phyloP scores from a whole-genome alignment of 2,329 filamentous ascomycete species.

The Ascochyta fabae region DNA sequence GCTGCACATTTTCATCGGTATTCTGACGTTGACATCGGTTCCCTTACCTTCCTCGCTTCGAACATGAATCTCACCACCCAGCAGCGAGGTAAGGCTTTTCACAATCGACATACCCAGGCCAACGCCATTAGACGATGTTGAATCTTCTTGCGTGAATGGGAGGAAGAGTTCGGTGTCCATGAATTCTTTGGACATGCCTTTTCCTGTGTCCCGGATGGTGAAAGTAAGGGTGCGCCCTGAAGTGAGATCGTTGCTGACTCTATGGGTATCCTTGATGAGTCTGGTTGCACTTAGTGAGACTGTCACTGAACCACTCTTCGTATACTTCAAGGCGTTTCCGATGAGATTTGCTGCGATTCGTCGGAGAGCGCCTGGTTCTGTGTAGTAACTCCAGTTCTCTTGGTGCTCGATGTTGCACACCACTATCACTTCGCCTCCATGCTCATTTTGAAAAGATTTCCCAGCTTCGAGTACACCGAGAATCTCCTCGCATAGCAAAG shows the following conservation, averaged over 20 bases:
- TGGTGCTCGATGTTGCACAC: slow-evolving; percentile 4
- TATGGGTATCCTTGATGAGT: neutral
- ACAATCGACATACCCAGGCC: slow-evolving; percentile 34
- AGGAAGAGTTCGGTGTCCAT: slow-evolving; percentile 23
- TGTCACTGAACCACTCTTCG: slow-evolving; percentile 14
- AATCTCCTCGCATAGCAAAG: slow-evolving; percentile 10
- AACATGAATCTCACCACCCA: slow-evolving; percentile 26
- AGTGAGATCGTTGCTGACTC: slow-evolving; percentile 1
- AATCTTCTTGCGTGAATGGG: slow-evolving; percentile 31
- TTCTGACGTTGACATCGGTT: slow-evolving; percentile 5
- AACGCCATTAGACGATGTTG: slow-evolving; percentile 21
- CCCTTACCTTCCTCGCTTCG: slow-evolving; percentile 5
- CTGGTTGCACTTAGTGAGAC: neutral
- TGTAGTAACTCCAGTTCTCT: slow-evolving; percentile 14
- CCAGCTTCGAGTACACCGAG: slow-evolving; percentile 9
- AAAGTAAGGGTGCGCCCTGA: slow-evolving; percentile 31
- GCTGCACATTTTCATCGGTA: slow-evolving; percentile 4
- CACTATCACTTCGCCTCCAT: neutral
- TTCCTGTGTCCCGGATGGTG: slow-evolving; percentile 27
- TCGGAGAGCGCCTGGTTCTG: slow-evolving; percentile 17
- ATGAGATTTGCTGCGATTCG: slow-evolving; percentile 31
- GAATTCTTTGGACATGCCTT: slow-evolving; percentile 28
- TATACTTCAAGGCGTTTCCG: slow-evolving; percentile 33
- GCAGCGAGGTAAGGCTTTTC: slow-evolving; percentile 20
- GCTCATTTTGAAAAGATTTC: neutral